Percentiles rank a stretch among this genome's conserved stretches.
phyloP scores from a whole-genome alignment of 305 asterid species.

The Lippia alba region DNA sequence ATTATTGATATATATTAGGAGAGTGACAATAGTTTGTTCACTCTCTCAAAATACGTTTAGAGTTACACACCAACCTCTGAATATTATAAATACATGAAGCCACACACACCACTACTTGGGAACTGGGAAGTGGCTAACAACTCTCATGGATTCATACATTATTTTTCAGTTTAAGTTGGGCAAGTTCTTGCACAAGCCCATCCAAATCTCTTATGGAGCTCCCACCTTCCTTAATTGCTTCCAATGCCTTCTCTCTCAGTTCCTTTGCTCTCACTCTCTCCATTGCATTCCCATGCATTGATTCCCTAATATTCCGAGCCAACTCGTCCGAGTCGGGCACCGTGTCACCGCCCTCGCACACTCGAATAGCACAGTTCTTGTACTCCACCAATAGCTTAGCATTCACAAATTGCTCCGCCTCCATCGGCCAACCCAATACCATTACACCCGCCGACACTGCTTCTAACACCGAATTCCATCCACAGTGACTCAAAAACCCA shows the following conservation, averaged over 20 bases:
- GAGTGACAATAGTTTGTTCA: no score
- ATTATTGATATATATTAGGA: no score
- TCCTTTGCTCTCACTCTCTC: slow-evolving; percentile 52
- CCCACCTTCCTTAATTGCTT: slow-evolving; percentile 59
- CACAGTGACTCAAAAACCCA: slow-evolving; percentile 81
- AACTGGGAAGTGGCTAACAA: no score
- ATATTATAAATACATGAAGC: no score
- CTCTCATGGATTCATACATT: not conserved
- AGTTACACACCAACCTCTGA: no score
- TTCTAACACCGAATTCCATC: slow-evolving; percentile 78
- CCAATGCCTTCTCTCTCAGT: slow-evolving; percentile 48
- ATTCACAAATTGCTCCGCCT: slow-evolving; percentile 74
- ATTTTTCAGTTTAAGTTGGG: no score
- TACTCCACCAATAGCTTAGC: slow-evolving; percentile 60
- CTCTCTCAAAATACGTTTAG: no score
- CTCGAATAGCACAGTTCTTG: slow-evolving; percentile 43
- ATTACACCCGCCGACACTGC: slow-evolving; percentile 53
- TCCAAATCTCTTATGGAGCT: slow-evolving; percentile 56
- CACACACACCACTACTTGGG: no score
- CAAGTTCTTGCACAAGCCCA: not conserved
- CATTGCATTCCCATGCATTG: slow-evolving; percentile 43
- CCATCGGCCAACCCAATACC: slow-evolving; percentile 87
- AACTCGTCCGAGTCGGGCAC: slow-evolving; percentile 63
- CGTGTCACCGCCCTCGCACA: slow-evolving; percentile 51
- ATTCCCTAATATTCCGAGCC: slow-evolving; percentile 49